These are phyloP conservation scores for Elsinoe necatrix DNA, from an alignment of 2,329 filamentous ascomycete species.

Conservation along the genomic window DNA sequence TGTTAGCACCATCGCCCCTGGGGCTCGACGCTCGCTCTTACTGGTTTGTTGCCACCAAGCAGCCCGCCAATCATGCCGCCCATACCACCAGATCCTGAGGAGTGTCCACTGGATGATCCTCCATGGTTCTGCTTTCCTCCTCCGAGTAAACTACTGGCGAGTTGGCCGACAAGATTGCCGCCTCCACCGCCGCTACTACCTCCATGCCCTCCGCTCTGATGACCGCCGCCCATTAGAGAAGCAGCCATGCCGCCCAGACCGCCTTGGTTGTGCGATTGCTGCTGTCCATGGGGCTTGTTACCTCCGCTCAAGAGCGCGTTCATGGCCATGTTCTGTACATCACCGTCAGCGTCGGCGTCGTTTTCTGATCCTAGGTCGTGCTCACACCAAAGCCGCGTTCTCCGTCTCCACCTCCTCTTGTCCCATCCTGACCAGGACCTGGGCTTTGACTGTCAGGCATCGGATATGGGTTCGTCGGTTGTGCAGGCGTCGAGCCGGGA, in stretches of 20 bases:
- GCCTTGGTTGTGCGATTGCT: slow-evolving; percentile 11
- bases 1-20: neutral
- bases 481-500: slow-evolving; percentile 31
- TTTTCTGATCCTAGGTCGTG: neutral
- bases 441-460: slow-evolving; percentile 22
- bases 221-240: slow-evolving; percentile 13
- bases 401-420: slow-evolving; percentile 23
- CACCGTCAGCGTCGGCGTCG: neutral
- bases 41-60: slow-evolving; percentile 20
- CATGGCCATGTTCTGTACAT: slow-evolving; percentile 22
- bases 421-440: slow-evolving; percentile 19
- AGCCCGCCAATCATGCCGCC: slow-evolving; percentile 20
- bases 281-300: slow-evolving; percentile 24
- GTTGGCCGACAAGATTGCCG: slow-evolving; percentile 14
- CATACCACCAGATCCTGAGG: slow-evolving; percentile 6
- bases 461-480: slow-evolving; percentile 28
- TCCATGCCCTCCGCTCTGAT: slow-evolving; percentile 1
- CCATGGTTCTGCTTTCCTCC: slow-evolving; percentile 17
- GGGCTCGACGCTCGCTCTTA: slow-evolving; percentile 4
- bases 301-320: slow-evolving; percentile 25
- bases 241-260: slow-evolving; percentile 16
- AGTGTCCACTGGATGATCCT: slow-evolving; percentile 6
- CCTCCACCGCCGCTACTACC: slow-evolving; percentile 15
- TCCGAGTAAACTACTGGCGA: slow-evolving; percentile 5
- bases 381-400: slow-evolving; percentile 24